Percentiles rank a stretch among this genome's conserved stretches.
Conservation (phyloP, 305 asterid species). For the Plantago rigida region DNA sequence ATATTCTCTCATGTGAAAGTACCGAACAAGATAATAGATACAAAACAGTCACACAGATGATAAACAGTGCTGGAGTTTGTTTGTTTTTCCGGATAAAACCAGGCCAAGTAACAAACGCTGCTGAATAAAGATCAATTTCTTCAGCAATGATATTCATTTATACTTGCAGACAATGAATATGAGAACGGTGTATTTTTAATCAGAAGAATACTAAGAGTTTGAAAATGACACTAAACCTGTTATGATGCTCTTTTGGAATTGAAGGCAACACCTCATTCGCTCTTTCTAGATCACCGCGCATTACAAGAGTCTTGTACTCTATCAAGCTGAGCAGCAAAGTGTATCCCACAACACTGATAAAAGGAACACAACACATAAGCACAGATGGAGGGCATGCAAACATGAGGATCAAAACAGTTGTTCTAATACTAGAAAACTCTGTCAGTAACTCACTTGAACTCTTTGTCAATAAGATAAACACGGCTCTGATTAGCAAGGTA, state of each 20-base stretch:
- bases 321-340: slow-evolving; percentile 87
- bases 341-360: slow-evolving; percentile 75
- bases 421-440: slow-evolving; percentile 14
- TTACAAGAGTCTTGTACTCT: slow-evolving; percentile 94
- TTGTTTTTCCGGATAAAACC: too few relatives aligned
- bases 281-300: slow-evolving; percentile 94
- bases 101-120: too few relatives aligned
- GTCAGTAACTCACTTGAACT: slow-evolving; percentile 73
- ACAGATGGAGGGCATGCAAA: neutral
- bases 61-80: too few relatives aligned
- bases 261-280: slow-evolving; percentile 78
- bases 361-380: slow-evolving; percentile 11
- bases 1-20: too few relatives aligned
- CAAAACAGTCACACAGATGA: too few relatives aligned
- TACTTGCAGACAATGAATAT: neutral
- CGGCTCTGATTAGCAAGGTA: slow-evolving; percentile 92
- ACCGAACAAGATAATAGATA: too few relatives aligned
- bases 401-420: slow-evolving; percentile 7
- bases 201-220: slow-evolving; percentile 4
- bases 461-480: slow-evolving; percentile 88
- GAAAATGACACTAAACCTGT: slow-evolving; percentile 43
- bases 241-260: slow-evolving; percentile 86
- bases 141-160: neutral
- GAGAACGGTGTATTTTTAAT: neutral
- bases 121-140: too few relatives aligned